Percentiles rank a stretch among this genome's conserved stretches.
These are phyloP conservation scores for Lithocarpus polystachyus DNA, from an alignment of 306 rosid species.

Conservation along the genomic window DNA sequence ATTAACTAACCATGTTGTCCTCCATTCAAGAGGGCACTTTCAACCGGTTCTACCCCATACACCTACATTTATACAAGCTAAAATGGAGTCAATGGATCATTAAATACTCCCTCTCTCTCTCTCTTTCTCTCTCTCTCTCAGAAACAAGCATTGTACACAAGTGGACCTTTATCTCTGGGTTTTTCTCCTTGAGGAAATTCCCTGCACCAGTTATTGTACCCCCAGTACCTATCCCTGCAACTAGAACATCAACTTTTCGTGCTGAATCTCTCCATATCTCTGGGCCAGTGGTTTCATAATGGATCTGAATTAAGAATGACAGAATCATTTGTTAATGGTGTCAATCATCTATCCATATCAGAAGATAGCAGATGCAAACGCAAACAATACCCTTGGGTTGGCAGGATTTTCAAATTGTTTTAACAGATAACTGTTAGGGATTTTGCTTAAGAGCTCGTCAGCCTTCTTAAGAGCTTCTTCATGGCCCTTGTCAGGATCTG, in stretches of 20 bases:
- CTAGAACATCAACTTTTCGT: constrained; percentile 63
- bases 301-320: constrained; percentile 41
- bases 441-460: constrained; percentile 45
- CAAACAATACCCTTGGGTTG: constrained; percentile 53
- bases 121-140: not conserved
- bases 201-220: constrained; percentile 75
- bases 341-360: not conserved
- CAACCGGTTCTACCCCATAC: constrained; percentile 75
- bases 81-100: not conserved
- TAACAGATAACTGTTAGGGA: constrained; percentile 50
- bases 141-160: not conserved
- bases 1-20: constrained; percentile 60
- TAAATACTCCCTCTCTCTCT: not conserved
- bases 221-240: constrained; percentile 84
- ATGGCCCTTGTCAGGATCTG: constrained; percentile 59
- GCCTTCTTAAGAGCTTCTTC: constrained; percentile 47
- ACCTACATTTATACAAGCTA: constrained; percentile 33
- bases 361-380: not conserved
- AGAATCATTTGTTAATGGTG: not conserved
- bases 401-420: constrained; percentile 66
- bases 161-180: constrained; percentile 61
- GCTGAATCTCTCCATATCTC: constrained; percentile 86
- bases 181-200: constrained; percentile 70
- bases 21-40: constrained; percentile 76
- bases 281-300: constrained; percentile 85